Evolutionary conservation across 108 stramenopile species (phyloP).

Genomic region (Discostella stelligeroides): DNA sequence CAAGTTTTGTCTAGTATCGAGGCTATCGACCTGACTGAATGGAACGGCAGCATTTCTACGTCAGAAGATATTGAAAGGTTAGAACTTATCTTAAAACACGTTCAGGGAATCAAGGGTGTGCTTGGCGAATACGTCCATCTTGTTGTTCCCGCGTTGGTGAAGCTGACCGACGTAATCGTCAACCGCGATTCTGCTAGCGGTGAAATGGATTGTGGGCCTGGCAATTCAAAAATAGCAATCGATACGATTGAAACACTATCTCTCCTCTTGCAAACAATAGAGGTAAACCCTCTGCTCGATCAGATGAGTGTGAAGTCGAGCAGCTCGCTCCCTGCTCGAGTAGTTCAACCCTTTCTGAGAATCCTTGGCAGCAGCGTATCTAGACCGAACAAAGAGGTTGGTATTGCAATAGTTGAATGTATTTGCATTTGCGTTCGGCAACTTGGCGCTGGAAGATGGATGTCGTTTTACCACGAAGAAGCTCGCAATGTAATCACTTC

Average conservation of each 20-base stretch:
- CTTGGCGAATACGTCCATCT: slow-evolving; percentile 83
- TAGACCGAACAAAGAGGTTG: slow-evolving; percentile 60
- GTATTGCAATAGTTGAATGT: slow-evolving; percentile 67
- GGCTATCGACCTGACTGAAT: slow-evolving; percentile 64
- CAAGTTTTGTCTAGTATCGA: slow-evolving; percentile 70
- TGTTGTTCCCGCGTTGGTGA: slow-evolving; percentile 84
- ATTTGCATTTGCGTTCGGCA: slow-evolving; percentile 76
- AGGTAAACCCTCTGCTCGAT: slow-evolving; percentile 27
- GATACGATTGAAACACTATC: slow-evolving; percentile 68
- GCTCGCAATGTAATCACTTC: slow-evolving; percentile 52
- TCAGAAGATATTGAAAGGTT: slow-evolving; percentile 53
- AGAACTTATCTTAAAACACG: slow-evolving; percentile 64
- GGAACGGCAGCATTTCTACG: slow-evolving; percentile 27
- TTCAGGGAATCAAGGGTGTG: slow-evolving; percentile 64
- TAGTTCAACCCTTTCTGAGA: slow-evolving; percentile 80
- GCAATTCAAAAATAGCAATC: slow-evolving; percentile 50
- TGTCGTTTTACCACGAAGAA: slow-evolving; percentile 71
- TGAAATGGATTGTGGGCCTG: slow-evolving; percentile 17
- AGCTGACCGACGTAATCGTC: slow-evolving; percentile 73
- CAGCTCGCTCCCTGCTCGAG: slow-evolving; percentile 66
- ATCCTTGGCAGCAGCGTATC: slow-evolving; percentile 52
- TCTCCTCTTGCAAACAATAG: slow-evolving; percentile 53
- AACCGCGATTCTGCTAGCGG: slow-evolving; percentile 29
- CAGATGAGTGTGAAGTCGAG: slow-evolving; percentile 43
- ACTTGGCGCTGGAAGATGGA: slow-evolving; percentile 69